Evolutionary conservation across 163 green algal species (phyloP), one percentile per base, ranked within the genome.

Genomic region (Scenedesmus sp.): DNA sequence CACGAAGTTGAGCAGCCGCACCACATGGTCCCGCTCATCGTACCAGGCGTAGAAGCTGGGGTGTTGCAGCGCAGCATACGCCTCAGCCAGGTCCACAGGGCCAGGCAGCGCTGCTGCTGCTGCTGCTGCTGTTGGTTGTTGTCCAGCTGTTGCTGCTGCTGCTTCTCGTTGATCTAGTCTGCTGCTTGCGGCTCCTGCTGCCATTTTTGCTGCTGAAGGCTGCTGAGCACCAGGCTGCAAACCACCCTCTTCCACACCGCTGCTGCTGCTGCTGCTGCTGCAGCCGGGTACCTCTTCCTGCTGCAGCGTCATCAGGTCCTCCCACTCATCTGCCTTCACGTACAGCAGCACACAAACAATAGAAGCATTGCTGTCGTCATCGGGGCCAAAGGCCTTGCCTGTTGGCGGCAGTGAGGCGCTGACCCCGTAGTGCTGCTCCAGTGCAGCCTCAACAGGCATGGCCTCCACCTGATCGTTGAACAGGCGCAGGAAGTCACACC

Each of bases 341-440:
- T 79, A 79, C 23, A 79, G 70, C 70, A 79, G 70, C 23, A 52
- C 70, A 79, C 70, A 79, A 23, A 79, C 70, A 52, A 79, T 79
- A 5, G 70, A 79, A 3, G 70, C 70, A 23, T 79, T 79, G 70
- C 23, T 15, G 23, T 79, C 70, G 20, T 79, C 70, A 12, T 79
- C 70, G 20, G 70, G 70, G 23, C 70, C 70, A 52, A 79, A 79
- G 2, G 70, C 70, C 70, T 79, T 79, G 70, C 70, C 70, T n/a
- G 70, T 23, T 52, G 70, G 70, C 23, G 70, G 70, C 70, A 79
- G 70, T 2, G 70, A 79, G 70, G 20, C 70, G 15, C 23, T 79
- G 23, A 79, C 70, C 23, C 70, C 70, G 70, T 79, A 79, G 5
- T 79, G 70, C 70, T 79, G 70, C 2, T 79, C 70, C 70, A 79